Percentiles rank a stretch among this genome's conserved stretches.
Conservation (phyloP, 257 asterid genomes). For the Jaltomata sinuosa region DNA sequence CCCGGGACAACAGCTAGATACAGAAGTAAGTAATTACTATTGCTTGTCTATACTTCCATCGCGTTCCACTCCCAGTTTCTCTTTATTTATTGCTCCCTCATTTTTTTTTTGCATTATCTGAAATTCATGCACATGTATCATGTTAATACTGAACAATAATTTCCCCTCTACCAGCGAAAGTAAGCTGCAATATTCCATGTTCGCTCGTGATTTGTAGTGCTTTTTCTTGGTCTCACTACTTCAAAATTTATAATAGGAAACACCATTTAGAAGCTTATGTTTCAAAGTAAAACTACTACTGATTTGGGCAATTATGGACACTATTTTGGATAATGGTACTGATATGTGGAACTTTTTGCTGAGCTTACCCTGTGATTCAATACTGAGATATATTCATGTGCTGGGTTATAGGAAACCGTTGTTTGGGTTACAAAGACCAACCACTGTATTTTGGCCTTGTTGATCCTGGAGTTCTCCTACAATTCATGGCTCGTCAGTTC, state of each 20-base stretch:
- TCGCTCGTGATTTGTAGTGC: not conserved
- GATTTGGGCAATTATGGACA: not conserved
- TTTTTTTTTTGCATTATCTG: not conserved
- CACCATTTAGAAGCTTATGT: not conserved
- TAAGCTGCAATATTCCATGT: not conserved
- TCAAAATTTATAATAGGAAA: not conserved
- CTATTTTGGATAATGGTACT: too few relatives aligned
- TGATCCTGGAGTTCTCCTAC: slow-evolving; percentile 42
- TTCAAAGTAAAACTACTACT: not conserved
- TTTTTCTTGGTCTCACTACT: not conserved
- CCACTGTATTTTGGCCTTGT: slow-evolving; percentile 57
- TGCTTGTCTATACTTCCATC: not conserved
- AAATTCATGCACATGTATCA: not conserved
- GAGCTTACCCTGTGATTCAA: not conserved
- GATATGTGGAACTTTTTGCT: not conserved
- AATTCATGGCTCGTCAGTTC: slow-evolving; percentile 7
- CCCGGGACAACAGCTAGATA: slow-evolving; percentile 75
- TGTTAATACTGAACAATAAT: not conserved
- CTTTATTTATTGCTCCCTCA: not conserved
- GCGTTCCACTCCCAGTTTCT: not conserved
- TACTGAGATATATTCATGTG: not conserved
- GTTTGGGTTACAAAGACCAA: slow-evolving; percentile 30
- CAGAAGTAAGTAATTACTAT: slow-evolving; percentile 50
- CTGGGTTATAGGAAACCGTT: slow-evolving; percentile 51
- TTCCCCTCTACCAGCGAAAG: not conserved